phyloP scores from a whole-genome alignment of 257 asterid species.

The Solanum chaucha region DNA sequence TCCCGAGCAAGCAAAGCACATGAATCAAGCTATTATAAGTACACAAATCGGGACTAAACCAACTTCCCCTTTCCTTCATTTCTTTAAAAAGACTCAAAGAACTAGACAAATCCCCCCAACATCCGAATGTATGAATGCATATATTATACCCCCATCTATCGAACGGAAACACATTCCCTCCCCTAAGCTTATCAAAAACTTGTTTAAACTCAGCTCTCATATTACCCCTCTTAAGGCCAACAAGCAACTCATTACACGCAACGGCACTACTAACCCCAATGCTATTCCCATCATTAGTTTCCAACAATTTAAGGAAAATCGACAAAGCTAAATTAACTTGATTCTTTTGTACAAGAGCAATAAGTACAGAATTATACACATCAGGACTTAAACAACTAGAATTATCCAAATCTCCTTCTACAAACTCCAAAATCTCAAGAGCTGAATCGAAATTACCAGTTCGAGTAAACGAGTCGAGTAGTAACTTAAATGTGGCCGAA shows the following conservation, averaged over 20 bases:
- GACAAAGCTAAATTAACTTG: slow-evolving; percentile 60
- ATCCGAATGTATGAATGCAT: slow-evolving; percentile 73
- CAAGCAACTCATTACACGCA: slow-evolving; percentile 83
- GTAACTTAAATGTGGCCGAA: slow-evolving; percentile 48
- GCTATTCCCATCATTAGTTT: slow-evolving; percentile 14
- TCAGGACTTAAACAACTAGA: slow-evolving; percentile 35
- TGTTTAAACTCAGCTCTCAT: slow-evolving; percentile 59
- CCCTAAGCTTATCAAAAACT: slow-evolving; percentile 49
- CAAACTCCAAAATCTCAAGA: slow-evolving; percentile 44
- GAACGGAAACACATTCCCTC: slow-evolving; percentile 39
- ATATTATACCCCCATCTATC: slow-evolving; percentile 83
- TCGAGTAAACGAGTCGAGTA: slow-evolving; percentile 57
- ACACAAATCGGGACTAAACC: slow-evolving; percentile 65
- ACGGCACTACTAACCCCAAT: slow-evolving; percentile 44
- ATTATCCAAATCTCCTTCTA: slow-evolving; percentile 37
- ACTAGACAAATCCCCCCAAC: slow-evolving; percentile 64
- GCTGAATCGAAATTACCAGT: slow-evolving; percentile 64
- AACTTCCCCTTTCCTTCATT: slow-evolving; percentile 63
- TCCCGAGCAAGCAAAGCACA: slow-evolving; percentile 77
- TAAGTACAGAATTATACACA: slow-evolving; percentile 50
- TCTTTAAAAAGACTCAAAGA: slow-evolving; percentile 70
- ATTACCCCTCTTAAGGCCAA: slow-evolving; percentile 60
- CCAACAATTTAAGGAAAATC: slow-evolving; percentile 59
- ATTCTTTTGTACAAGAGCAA: slow-evolving; percentile 64
- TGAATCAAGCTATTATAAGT: slow-evolving; percentile 85